Evolutionary conservation across 139 green algal species (phyloP), one percentile per base, ranked within the genome.

Genomic region (Chlamydomonas eustigma): DNA sequence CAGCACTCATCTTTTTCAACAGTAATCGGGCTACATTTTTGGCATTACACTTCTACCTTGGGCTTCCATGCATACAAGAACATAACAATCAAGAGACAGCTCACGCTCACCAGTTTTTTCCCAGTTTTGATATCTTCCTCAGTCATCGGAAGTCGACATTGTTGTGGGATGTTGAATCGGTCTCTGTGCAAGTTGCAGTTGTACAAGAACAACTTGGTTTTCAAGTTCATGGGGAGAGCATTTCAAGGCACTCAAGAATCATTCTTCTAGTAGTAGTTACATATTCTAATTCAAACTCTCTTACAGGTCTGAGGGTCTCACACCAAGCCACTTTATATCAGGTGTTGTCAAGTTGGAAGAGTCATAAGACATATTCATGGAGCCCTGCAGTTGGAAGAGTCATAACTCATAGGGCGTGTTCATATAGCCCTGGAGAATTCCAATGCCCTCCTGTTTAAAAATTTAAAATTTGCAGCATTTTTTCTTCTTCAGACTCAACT

Each of bases 141-240:
- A 8, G 90, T 97, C 94, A 98, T 97, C 67, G 89, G 85, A 75
- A 98, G 88, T 3, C 94, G 87, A 88, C 94, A 98, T 82, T 98
- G 52, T 22, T 68, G 52, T 28, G 52, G 52, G 52, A 68, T 68
- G 52, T 68, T 68, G 52, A 68, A 68, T 25, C 52, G 52, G 52
- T 68, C 52, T 18, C 44, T 58, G 44, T 28, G 44, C n/a, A 58
- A 18, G 44, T 18, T 28, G 18, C 44, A 58, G 44, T 12, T 58
- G 44, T 58, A 18, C 18, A 58, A 58, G 18, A 18, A 18, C 44
- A 58, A 58, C 44, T 18, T 58, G n/a, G n/a, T n/a, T n/a, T n/a
- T n/a, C n/a, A n/a, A n/a, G n/a, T n/a, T n/a, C n/a, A n/a, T n/a
- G n/a, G n/a, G n/a, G n/a, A n/a, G n/a, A n/a, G n/a, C n/a, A n/a